Evolutionary conservation across 148 eudicot species (phyloP), one percentile per base, ranked within the genome.

Genomic region (Silene conica): DNA sequence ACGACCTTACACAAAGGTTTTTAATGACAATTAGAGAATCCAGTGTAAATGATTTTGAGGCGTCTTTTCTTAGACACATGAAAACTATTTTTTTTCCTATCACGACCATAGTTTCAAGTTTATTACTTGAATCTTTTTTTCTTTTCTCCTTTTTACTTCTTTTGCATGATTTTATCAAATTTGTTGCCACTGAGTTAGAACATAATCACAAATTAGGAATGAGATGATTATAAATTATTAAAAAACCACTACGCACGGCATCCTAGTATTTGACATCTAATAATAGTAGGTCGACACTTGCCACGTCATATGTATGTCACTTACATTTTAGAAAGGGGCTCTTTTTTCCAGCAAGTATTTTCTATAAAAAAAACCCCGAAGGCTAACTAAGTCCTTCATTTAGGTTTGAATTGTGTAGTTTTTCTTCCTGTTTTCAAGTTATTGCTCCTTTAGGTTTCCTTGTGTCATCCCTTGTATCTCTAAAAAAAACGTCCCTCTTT

Each of bases 401-500:
- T 54, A 55, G 11, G 63, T 45, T 75, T 12, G 7, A 75, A 43
- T 26, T 18, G 26, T 19, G 52, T 58, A 46, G 58, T 74, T 34
- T 5, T 74, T 26, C 75, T 25, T 64, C 28, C 68, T 75, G 31
- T 52, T 55, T 48, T 26, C n/a, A 41, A 45, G 41, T 22, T 14
- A 5, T 26, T 46, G 22, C 73, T 73, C 56, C 7, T 74, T 14
- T 67, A 70, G 70, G 76, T 80, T 78, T 63, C 78, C 77, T 64
- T 75, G 50, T 50, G 58, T 45, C 63, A 20, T 46, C 46, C 78
- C 61, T 26, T 67, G 41, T 41, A 14, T 77, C n/a, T 65, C 73
- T 64, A 63, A 79, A 66, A 31, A 66, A 78, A 45, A 22, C 68
- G 69, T 74, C 58, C 75, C 74, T 63, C 76, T 66, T 79, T 83